Base-by-base conservation (phyloP, 2,329 filamentous ascomycete species). In the Nothophoma quercina region DNA sequence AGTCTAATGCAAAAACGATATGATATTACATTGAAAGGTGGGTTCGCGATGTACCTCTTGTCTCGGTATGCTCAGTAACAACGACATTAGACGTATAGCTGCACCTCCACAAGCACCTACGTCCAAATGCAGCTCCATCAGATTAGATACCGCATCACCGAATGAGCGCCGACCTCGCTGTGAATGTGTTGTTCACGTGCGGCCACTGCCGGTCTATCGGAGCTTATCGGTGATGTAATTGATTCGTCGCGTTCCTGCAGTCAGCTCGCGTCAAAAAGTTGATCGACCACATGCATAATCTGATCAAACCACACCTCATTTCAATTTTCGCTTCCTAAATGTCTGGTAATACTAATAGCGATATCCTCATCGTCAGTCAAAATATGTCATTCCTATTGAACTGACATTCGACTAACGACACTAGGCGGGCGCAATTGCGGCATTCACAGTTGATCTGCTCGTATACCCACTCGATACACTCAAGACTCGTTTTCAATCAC, bases 381-480 rank as follows among this genome's bases (percentile, higher is more conserved):
- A 39, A 8, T n/a, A 19, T n/a, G 25, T 9, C 1, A 21, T 30
- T 5, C 5, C 45, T 4, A 13, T 12, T 1, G 7, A 12, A 21
- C 29, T n/a, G 10, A 33, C 13, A n/a, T 10, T 4, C 10, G 25
- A 38, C 38, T 59, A 10, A 58, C 51, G 9, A 7, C 8, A 7
- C n/a, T 45, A 95, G 90, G 91, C 92, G 38, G 92, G 92, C 49
- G 91, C 91, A 46, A 83, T 89, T 46, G 92, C 92, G 58, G 93
- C 91, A 21, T 91, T 96, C 70, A 88, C 88, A 1, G 89, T 96
- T 50, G 91, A 96, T 72, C 79, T 96, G 40, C 79, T 96, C 13
- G 85, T 96, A 28, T 96, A 95, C 67, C 93, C 92, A 0, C 80
- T 96, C 13, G 93, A 96, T 71, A 97, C 92, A 0, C 80, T 96